Evolutionary conservation across 352 stramenopile species (phyloP).

Genomic region (Pythium dissimile): DNA sequence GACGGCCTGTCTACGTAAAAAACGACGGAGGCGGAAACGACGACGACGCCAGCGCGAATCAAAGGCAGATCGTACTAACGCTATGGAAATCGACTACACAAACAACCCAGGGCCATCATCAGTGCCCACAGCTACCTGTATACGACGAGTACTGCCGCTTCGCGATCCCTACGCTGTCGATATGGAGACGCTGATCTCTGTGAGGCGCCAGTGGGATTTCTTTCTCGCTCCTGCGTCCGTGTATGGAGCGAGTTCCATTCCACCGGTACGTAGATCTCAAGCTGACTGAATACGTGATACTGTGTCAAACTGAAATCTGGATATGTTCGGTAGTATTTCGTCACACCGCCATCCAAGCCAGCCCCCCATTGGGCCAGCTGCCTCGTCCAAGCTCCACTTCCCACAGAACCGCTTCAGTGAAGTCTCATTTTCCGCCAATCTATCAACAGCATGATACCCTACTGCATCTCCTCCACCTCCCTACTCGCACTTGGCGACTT

Average conservation of each 20-base stretch:
- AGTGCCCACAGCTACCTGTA: no score
- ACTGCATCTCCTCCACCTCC: background rate
- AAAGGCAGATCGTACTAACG: background rate
- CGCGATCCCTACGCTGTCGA: constrained; percentile 28
- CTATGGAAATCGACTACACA: background rate
- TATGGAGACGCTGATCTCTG: constrained; percentile 29
- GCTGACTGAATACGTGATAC: background rate
- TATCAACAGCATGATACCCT: no score
- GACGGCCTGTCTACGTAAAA: background rate
- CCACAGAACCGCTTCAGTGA: no score
- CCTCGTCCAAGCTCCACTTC: background rate
- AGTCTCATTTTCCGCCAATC: background rate
- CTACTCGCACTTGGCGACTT: no score
- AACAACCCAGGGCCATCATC: background rate
- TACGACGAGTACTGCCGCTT: background rate
- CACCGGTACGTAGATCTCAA: constrained; percentile 18
- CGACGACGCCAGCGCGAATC: background rate
- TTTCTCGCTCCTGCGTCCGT: constrained; percentile 18
- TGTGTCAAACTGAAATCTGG: no score
- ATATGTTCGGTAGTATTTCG: constrained; percentile 36
- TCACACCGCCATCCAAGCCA: constrained; percentile 28
- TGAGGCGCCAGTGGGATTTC: constrained; percentile 26
- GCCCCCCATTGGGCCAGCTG: constrained; percentile 28
- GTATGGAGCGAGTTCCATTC: constrained; percentile 28
- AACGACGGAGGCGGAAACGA: constrained; percentile 4